Evolutionary conservation across 148 eudicot genomes (phyloP), one percentile per base, ranked within the genome.

Genomic region (Camellia granthamiana): DNA sequence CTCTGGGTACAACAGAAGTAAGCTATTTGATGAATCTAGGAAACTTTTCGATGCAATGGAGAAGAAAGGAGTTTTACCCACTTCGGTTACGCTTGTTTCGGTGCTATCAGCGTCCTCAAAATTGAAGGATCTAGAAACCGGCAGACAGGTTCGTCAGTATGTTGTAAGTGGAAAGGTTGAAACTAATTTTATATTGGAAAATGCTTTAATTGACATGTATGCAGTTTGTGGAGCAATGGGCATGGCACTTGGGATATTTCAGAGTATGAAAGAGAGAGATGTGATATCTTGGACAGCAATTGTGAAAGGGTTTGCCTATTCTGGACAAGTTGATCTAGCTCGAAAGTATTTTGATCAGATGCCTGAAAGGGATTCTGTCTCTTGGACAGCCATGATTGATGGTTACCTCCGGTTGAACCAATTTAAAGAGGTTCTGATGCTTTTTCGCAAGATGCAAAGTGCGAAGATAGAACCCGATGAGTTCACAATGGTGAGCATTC

Each of bases 371-470:
- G 88, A 86, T 73, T 78, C 64, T 21, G 69, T 86, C 68, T 86
- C 84, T 42, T 86, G 88, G 88, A 86, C 88, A 4, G 78, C 82
- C 18, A 83, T 86, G 80, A 83, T 86, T 55, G 79, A 81, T 64
- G 88, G 88, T 54, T 86, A 83, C 79, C 77, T 86, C 56, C 78
- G 16, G 11, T 42, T n/a, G 6, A 80, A 86, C 73, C 76, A 69
- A 56, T 86, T 83, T 69, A 86, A 83, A 75, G 85, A 83, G 9
- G 88, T 76, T 43, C 41, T 86, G 70, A 41, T 76, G 75, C 72
- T 86, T 60, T 86, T 86, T 72, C 79, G 59, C 1, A 75, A 83
- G 68, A 86, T 86, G 85, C 88, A 80, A 78, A 58, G 59, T 19
- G 72, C 79, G 38, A 78, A 77, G 63, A 44, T 80, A 74, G 74